These are phyloP conservation scores for Penicillium coprophilum DNA, from an alignment of 495 filamentous ascomycete genomes.

Conservation along the genomic window DNA sequence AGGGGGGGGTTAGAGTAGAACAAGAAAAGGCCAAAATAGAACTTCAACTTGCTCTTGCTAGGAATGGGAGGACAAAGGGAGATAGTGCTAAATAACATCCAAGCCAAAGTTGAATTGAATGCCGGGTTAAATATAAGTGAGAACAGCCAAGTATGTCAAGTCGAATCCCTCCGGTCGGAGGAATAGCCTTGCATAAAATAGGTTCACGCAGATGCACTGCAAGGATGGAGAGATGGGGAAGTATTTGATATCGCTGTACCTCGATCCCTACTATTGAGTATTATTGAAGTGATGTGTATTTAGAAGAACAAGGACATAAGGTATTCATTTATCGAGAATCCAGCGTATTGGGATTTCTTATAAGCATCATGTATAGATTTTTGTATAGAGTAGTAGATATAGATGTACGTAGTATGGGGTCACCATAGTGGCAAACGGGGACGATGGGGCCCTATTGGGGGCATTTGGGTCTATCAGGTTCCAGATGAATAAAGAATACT, in stretches of 20 bases:
- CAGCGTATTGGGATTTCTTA: neutral
- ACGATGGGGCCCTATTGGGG: slow-evolving; percentile 8
- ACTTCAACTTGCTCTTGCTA: slow-evolving; percentile 3
- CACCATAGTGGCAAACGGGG: slow-evolving; percentile 13
- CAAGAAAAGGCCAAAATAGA: slow-evolving; percentile 17
- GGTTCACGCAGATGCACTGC: slow-evolving; percentile 22
- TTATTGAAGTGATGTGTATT: slow-evolving; percentile 1
- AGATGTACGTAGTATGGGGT: neutral
- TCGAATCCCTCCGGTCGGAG: slow-evolving; percentile 23
- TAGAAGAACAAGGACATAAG: neutral
- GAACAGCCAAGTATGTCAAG: slow-evolving; percentile 14
- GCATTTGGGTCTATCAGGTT: slow-evolving; percentile 3
- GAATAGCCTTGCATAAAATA: slow-evolving; percentile 11
- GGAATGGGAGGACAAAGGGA: neutral
- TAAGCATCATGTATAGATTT: neutral
- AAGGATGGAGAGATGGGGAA: slow-evolving; percentile 16
- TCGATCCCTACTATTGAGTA: neutral
- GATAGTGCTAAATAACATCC: slow-evolving; percentile 1
- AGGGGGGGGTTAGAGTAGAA: neutral
- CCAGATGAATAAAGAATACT: slow-evolving; percentile 1
- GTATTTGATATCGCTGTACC: slow-evolving; percentile 19
- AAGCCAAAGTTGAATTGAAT: slow-evolving; percentile 4
- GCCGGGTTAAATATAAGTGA: neutral
- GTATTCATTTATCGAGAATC: neutral
- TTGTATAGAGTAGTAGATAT: neutral